Conservation (phyloP, 345 rosid species). For the Syzygium aromaticum region DNA sequence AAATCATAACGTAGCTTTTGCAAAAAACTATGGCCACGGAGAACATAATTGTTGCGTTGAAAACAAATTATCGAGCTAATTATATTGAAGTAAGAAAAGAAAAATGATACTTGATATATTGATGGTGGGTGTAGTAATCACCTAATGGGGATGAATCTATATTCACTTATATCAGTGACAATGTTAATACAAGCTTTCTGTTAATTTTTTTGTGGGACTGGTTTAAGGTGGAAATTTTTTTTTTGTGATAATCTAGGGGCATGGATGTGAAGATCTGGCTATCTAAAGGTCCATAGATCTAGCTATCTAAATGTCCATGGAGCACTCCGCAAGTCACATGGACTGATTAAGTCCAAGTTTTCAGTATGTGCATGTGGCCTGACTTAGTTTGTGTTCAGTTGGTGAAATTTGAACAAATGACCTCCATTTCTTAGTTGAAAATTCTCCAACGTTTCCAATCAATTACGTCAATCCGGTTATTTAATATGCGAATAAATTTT, state of each 20-base stretch:
- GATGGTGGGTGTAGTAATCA: neutral
- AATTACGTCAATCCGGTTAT: neutral
- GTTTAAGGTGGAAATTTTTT: neutral
- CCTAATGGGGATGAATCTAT: neutral
- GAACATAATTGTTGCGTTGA: neutral
- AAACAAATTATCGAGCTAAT: neutral
- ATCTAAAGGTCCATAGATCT: neutral
- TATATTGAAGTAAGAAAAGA: neutral
- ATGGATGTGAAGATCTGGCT: no score
- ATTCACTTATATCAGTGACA: neutral
- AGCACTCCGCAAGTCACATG: neutral
- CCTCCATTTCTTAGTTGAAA: neutral
- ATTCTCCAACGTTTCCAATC: neutral
- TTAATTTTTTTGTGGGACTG: constrained; percentile 13
- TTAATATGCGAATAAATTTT: neutral
- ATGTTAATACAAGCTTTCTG: constrained; percentile 46
- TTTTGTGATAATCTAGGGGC: neutral
- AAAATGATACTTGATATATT: neutral
- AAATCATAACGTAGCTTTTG: neutral
- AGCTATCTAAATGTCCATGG: neutral
- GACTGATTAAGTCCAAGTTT: neutral
- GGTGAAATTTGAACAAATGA: neutral
- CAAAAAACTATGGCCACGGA: neutral
- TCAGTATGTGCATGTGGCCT: neutral
- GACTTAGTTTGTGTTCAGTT: neutral